Conservation (phyloP, 306 rosid species). For the Crotalaria pallida region DNA sequence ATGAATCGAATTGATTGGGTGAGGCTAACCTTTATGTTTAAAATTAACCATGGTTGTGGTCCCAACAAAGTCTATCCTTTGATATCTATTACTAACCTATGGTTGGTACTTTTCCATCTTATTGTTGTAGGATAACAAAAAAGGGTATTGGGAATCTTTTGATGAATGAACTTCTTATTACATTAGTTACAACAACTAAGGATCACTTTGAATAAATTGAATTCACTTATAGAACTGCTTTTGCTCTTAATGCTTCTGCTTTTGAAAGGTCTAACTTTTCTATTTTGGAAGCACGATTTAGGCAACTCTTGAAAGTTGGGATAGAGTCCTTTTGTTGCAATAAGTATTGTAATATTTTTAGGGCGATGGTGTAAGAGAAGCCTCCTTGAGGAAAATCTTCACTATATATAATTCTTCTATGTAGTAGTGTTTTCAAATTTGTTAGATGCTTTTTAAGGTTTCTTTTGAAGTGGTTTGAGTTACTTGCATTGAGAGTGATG, state of each 20-base stretch:
- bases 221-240: slow-evolving; percentile 13
- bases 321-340: too few species aligned
- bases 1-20: slow-evolving; percentile 10
- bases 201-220: slow-evolving; percentile 13
- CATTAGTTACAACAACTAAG: slow-evolving; percentile 4
- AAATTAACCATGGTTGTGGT: slow-evolving; percentile 29
- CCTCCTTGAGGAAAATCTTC: too few species aligned
- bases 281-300: too few species aligned
- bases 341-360: too few species aligned
- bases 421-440: too few species aligned
- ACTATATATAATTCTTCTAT: too few species aligned
- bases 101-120: slow-evolving; percentile 28
- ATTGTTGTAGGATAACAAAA: slow-evolving; percentile 30
- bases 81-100: slow-evolving; percentile 30
- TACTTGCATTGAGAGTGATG: too few species aligned
- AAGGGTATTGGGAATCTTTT: slow-evolving; percentile 19
- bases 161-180: slow-evolving; percentile 13
- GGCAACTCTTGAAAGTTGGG: too few species aligned
- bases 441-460: too few species aligned
- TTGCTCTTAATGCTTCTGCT: slow-evolving; percentile 8
- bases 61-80: slow-evolving; percentile 28
- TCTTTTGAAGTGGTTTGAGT: too few species aligned
- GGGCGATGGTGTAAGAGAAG: too few species aligned
- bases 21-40: slow-evolving; percentile 18
- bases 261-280: too few species aligned